Conservation (phyloP, 306 rosid genomes). For the Trichosanthes cucumerina region DNA sequence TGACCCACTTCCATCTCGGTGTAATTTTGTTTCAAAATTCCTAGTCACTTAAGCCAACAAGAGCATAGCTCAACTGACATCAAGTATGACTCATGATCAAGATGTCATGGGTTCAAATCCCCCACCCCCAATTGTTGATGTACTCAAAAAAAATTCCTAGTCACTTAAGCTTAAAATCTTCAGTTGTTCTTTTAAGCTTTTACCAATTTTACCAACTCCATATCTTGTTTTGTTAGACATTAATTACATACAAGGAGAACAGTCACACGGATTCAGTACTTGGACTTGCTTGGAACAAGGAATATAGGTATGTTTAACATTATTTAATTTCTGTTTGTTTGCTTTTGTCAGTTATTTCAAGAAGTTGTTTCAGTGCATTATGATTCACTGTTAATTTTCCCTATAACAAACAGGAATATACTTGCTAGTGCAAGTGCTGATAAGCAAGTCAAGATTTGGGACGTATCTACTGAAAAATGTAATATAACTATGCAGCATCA, state of each 20-base stretch:
- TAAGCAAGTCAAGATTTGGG: conserved; percentile 81
- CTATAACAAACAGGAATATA: conserved; percentile 42
- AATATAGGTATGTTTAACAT: conserved; percentile 45
- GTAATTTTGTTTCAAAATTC: neutral
- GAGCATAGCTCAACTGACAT: too few species aligned
- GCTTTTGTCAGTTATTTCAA: conserved; percentile 7
- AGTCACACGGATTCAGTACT: conserved; percentile 88
- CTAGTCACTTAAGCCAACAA: neutral
- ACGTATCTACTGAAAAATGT: conserved; percentile 64
- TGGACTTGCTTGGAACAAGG: conserved; percentile 96
- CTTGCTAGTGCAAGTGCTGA: conserved; percentile 98
- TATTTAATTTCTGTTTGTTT: conserved; percentile 10
- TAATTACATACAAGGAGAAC: conserved; percentile 54
- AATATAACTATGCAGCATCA: conserved; percentile 78
- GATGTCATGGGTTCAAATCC: too few species aligned
- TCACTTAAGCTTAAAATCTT: neutral
- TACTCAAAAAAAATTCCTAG: too few species aligned
- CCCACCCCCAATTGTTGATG: too few species aligned
- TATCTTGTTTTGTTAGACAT: conserved; percentile 34
- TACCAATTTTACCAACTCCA: conserved; percentile 23
- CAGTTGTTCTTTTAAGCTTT: conserved; percentile 2
- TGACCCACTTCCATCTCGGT: neutral
- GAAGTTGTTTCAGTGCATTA: neutral
- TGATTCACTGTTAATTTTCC: conserved; percentile 3
- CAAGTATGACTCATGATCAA: too few species aligned